These are phyloP conservation scores for Lanmaoa rubissima DNA, from an alignment of 768 basidiomycete genomes.

Conservation along the genomic window DNA sequence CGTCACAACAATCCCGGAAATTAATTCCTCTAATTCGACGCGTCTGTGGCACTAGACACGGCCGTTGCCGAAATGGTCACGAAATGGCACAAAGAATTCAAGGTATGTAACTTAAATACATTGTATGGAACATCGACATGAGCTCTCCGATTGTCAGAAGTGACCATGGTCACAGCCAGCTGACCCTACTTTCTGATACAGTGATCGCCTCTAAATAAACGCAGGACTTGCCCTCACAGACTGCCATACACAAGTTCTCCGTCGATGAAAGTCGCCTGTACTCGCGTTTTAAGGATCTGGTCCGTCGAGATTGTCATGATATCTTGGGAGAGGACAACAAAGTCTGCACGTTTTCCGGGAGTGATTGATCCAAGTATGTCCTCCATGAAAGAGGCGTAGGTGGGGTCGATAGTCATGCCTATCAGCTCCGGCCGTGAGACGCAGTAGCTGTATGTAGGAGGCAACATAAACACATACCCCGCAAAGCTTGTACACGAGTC, in stretches of 20 bases:
- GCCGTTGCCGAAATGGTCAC: conserved; percentile 9
- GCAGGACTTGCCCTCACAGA: conserved; percentile 22
- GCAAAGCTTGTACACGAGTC: conserved; percentile 71
- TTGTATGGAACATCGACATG: not conserved
- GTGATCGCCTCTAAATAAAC: not conserved
- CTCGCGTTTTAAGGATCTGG: conserved; percentile 65
- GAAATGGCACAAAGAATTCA: not conserved
- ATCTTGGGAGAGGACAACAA: conserved; percentile 78
- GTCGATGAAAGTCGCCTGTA: conserved; percentile 77
- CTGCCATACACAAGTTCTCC: conserved; percentile 52
- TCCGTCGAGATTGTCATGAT: conserved; percentile 64
- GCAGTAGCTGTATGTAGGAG: not conserved
- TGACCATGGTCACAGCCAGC: not conserved
- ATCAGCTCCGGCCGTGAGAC: not conserved
- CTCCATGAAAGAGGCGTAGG: conserved; percentile 85
- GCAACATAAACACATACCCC: conserved; percentile 42
- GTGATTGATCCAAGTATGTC: conserved; percentile 70
- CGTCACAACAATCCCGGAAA: not conserved
- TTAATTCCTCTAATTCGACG: conserved; percentile 5
- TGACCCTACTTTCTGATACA: not conserved
- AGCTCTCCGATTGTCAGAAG: not conserved
- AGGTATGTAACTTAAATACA: not conserved
- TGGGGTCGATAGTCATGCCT: conserved; percentile 88
- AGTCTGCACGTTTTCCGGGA: conserved; percentile 80
- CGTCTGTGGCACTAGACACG: conserved; percentile 23